Evolutionary conservation across 1,284 basidiomycete species (phyloP).

Genomic region (Gymnopus androsaceus): DNA sequence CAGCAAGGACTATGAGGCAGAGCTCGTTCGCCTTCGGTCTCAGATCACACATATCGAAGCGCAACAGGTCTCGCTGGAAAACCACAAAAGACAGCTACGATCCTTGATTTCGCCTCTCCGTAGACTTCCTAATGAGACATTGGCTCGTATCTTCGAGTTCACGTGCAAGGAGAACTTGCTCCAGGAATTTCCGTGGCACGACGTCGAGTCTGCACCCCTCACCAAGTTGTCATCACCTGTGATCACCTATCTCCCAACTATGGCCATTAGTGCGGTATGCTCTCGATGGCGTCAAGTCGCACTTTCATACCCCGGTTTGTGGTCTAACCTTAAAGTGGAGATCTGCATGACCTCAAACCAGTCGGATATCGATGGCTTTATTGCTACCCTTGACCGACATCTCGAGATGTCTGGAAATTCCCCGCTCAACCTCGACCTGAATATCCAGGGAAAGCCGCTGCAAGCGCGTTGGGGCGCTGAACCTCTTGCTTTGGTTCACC

Average conservation of each 20-base stretch:
- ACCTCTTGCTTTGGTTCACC: background rate
- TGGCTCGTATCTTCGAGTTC: background rate
- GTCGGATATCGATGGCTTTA: too few species aligned
- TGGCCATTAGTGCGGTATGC: background rate
- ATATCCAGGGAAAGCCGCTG: background rate
- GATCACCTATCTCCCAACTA: background rate
- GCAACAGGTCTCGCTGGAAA: background rate
- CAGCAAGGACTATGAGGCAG: background rate
- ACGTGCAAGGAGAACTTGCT: background rate
- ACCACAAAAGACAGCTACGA: background rate
- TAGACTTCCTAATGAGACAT: background rate
- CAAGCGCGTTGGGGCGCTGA: too few species aligned
- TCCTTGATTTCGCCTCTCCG: background rate
- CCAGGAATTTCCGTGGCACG: background rate
- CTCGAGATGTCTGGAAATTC: too few species aligned
- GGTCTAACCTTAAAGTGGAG: background rate
- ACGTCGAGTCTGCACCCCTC: background rate
- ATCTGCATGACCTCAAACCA: background rate
- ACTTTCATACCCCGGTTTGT: background rate
- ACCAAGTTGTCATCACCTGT: background rate
- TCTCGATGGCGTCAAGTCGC: background rate
- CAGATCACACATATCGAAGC: background rate
- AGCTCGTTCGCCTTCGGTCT: background rate
- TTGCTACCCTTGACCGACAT: too few species aligned
- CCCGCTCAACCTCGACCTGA: background rate